Evolutionary conservation across 1,284 basidiomycete genomes (phyloP), one percentile per base, ranked within the genome.

Genomic region (Inonotus obliquus): DNA sequence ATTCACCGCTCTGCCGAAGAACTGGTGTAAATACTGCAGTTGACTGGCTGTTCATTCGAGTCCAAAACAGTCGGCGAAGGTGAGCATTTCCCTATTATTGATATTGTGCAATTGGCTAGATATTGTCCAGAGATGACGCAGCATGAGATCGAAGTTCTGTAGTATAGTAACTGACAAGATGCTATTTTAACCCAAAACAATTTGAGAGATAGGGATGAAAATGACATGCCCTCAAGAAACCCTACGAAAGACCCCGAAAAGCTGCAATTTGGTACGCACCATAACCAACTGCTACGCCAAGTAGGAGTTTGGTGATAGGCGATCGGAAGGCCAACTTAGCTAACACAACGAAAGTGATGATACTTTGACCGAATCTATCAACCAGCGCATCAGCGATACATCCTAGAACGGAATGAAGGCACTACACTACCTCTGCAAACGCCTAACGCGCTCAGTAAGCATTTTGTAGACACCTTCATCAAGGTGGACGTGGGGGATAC

Each of bases 21-120:
- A 92, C 92, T 37, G 94, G 94, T 0, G 89, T 97, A 2, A 84
- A 90, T 61, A 90, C 91, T 57, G 94, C 92, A 0, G 89, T 96
- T 5, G 91, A 97, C 69, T 97, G 94, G 94, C 72, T 97, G 23
- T 96, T 96, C 72, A 86, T 96, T 60, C 81, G 94, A 0, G 94
- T 96, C 1, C 93, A 96, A 75, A 95, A 93, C 68, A 92, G 91
- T 67, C 78, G 90, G 63, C 78, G 81, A 77, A 83, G 64, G 67
- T 69, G 19, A 21, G 67, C 52, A 2, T 25, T 13, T 6, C 54
- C 21, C 14, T 54, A 29, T 29, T 32, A 3, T 29, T 4, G n/a
- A 14, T 10, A 51, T 23, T 29, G 23, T 7, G 21, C 32, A 47
- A 13, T 17, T 13, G 14, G 27, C 14, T 54, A n/a, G 39, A 7